Base-by-base conservation (phyloP, 2,329 filamentous ascomycete genomes). In the Macrophomina phaseolina region DNA sequence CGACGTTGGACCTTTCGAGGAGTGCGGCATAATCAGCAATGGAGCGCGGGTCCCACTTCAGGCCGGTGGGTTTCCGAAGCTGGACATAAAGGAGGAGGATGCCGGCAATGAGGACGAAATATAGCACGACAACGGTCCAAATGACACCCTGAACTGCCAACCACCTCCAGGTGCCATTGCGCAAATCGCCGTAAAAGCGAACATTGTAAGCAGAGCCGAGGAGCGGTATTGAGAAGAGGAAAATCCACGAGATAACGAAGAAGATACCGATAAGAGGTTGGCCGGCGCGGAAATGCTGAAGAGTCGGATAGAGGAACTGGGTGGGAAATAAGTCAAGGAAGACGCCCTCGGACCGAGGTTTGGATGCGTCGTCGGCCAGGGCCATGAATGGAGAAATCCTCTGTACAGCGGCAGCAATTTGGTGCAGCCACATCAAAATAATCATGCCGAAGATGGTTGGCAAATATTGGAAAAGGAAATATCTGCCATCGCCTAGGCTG, bases 391-490 rank as follows among this genome's bases (percentile, higher is more conserved):
- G 94, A 46, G 91, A 82, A 12, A 91, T 86, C 67, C 94, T 89
- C 69, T 91, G 88, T n/a, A 93, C 85, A 3, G 93, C 88, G 1
- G 86, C 84, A 71, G 93, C 86, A 46, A 97, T 82, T 70, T 89
- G 87, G 72, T 97, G 90, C 0, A 92, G 85, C 83, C 92, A 97
- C 6, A 97, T 77, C 53, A 95, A 83, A 42, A 97, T 80, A 12
- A 90, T 70, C 23, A 88, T 88, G 0, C 89, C 92, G 14, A 96
- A 75, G 0, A 97, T 81, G 66, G 93, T 92, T 2, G 94, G 94
- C 1, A 97, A 81, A 70, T 97, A 92, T 68, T 93, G 87, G 77
- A 97, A 95, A 55, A 96, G 79, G 76, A 97, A 97, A 78, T 96
- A 97, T 70, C 89, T 85, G 8, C 84, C 85, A 60, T 90, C 90